Percentiles rank a stretch among this genome's conserved stretches.
Conservation (phyloP, 768 basidiomycete genomes). For the Boletales sp. region DNA sequence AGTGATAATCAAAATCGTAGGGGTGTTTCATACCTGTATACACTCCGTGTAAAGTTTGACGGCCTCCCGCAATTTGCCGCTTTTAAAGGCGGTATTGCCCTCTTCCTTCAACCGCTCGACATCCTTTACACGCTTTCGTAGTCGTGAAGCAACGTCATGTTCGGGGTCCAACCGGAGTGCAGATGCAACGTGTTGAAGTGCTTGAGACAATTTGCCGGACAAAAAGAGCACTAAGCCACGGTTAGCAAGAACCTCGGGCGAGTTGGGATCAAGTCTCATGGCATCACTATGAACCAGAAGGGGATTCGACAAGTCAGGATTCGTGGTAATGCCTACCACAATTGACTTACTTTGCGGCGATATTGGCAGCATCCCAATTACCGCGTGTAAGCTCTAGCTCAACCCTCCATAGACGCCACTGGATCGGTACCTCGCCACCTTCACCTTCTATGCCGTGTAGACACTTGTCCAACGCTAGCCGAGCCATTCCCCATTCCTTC, state of each 20-base stretch:
- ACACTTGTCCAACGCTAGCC: conserved; percentile 79
- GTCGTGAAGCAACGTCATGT: conserved; percentile 60
- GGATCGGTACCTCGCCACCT: conserved; percentile 67
- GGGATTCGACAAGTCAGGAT: conserved; percentile 3
- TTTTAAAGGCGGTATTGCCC: conserved; percentile 76
- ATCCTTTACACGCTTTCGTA: conserved; percentile 78
- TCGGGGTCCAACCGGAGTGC: conserved; percentile 80
- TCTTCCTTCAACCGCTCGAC: conserved; percentile 84
- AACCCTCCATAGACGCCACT: conserved; percentile 79
- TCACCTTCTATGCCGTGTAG: conserved; percentile 70
- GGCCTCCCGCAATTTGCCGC: conserved; percentile 55
- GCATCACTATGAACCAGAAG: conserved; percentile 53
- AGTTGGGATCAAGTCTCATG: conserved; percentile 64
- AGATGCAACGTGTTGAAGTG: conserved; percentile 64
- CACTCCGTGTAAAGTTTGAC: conserved; percentile 67
- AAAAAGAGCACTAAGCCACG: conserved; percentile 80
- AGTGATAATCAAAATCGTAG: background rate
- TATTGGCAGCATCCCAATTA: conserved; percentile 70
- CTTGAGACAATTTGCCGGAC: conserved; percentile 63
- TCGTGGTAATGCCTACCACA: background rate
- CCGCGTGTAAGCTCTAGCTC: conserved; percentile 73
- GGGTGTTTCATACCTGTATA: conserved; percentile 48
- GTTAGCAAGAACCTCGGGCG: conserved; percentile 75
- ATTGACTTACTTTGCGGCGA: conserved; percentile 64
- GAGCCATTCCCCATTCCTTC: conserved; percentile 74